Evolutionary conservation across 805 yeast species (phyloP), one percentile per base, ranked within the genome.

Genomic region (Blastobotrys mokoenaii): DNA sequence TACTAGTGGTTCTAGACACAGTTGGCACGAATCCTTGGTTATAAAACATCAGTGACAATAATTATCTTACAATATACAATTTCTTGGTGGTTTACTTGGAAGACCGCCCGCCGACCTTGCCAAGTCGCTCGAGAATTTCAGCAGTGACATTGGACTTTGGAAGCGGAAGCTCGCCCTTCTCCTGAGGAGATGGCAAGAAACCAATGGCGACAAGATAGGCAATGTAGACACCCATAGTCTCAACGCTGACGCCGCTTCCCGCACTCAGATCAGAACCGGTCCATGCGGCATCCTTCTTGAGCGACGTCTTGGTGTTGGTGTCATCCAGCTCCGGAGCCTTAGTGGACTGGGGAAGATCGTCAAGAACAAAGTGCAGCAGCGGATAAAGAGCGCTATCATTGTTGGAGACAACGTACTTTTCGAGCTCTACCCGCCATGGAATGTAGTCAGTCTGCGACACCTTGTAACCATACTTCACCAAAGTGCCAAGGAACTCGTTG

Each of bases 301-400:
- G 75, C 0, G 89, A 74, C n/a, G 62, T 61, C n/a, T 71, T 75
- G 1, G 97, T 85, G 62, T 93, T 89, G 3, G 72, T 44, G 55
- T 94, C 98, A 59, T 89, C 96, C 52, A 93, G 73, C 64, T 90
- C 97, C 2, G 98, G 97, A 9, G 98, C 97, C 65, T 80, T 84
- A 29, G 97, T 84, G 62, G 80, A 82, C 50, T 81, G 82, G 5
- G 97, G 97, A 58, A 93, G 74, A 61, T 89, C 82, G 59, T 88
- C 98, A 54, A 94, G 72, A 11, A 89, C 97, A 70, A 93, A 86
- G 67, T 93, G 97, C 55, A 93, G 71, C 56, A 93, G 72, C 47
- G 99, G 98, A 69, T 79, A 93, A 51, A 93, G 72, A 0, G 98
- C 97, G 53, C 82, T 82, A 56, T 86, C 95, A 46, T 80, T 77